Percentiles rank a stretch among this genome's conserved stretches.
Conservation (phyloP, 176 grass and related monocot species). For the Zea luxurians region DNA sequence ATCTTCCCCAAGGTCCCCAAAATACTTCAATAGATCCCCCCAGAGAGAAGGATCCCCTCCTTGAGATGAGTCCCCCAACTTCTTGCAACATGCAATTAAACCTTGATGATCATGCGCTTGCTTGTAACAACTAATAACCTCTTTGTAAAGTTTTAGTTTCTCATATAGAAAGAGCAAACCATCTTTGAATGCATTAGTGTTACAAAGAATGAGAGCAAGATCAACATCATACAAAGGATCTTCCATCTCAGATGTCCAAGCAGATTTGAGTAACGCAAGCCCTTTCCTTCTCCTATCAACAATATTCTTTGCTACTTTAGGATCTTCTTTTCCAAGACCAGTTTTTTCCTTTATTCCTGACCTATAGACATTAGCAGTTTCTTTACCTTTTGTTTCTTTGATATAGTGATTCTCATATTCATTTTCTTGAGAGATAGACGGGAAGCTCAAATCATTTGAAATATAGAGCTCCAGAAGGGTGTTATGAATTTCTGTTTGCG, state of each 20-base stretch:
- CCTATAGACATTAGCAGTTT: conserved; percentile 45
- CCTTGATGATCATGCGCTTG: conserved; percentile 92
- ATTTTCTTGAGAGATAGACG: conserved; percentile 78
- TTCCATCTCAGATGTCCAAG: conserved; percentile 84
- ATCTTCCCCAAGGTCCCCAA: conserved; percentile 86
- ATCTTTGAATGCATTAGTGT: conserved; percentile 85
- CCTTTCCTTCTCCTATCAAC: conserved; percentile 77
- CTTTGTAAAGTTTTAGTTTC: conserved; percentile 92
- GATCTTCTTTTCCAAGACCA: conserved; percentile 45
- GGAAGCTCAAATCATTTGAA: conserved; percentile 75
- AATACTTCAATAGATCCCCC: conserved; percentile 95
- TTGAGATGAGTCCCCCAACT: conserved; percentile 84
- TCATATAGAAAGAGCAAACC: conserved; percentile 93
- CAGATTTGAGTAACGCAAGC: conserved; percentile 74
- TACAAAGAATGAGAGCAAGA: conserved; percentile 88
- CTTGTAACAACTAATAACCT: conserved; percentile 97
- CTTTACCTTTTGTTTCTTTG: conserved; percentile 59
- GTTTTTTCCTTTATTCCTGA: conserved; percentile 46
- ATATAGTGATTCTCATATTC: conserved; percentile 45
- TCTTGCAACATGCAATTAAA: conserved; percentile 94
- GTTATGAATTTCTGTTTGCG: conserved; percentile 92
- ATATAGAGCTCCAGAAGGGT: conserved; percentile 94
- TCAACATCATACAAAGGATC: conserved; percentile 87
- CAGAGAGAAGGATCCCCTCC: conserved; percentile 85
- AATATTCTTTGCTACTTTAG: conserved; percentile 48